Evolutionary conservation across 2,329 filamentous ascomycete species (phyloP), one percentile per base, ranked within the genome.

Genomic region (Talaromyces pinophilus): DNA sequence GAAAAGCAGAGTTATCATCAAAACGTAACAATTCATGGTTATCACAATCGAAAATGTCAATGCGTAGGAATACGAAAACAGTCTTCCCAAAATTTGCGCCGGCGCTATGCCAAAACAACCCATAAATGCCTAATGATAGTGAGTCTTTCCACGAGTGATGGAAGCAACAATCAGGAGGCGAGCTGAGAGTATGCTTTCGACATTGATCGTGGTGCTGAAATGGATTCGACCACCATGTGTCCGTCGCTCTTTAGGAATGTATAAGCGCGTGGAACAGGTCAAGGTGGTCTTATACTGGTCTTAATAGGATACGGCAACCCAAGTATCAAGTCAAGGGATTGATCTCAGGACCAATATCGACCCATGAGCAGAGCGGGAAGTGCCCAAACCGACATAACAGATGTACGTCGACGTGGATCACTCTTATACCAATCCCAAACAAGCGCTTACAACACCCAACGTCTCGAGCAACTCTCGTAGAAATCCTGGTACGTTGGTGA

Each of bases 61-160:
- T 52, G 46, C 30, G 48, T 52, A 59, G 55, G 28, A 67, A 63
- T 59, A 50, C 54, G 35, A 63, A 63, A 67, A 65, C n/a, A 63
- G 54, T 64, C 57, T 68, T 68, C 66, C 64, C 64, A 68, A 67
- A 66, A 59, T 22, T 59, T 68, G 66, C 68, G 68, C 68, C 68
- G 67, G 67, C 67, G 68, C 68, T 69, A 69, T 69, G 68, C 68
- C 68, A 68, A 69, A 68, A 65, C 44, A 65, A 67, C 50, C 28
- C 66, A 63, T 38, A 57, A 63, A 60, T 68, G 60, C 55, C 54
- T 50, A 59, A 55, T 48, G 55, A 54, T 52, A 65, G 52, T 40
- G 63, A 60, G 42, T 61, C 33, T 54, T 52, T 50, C 55, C 57
- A 46, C 28, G 30, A 61, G 44, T 50, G n/a, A 46, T 30, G n/a